phyloP scores from a whole-genome alignment of 352 stramenopile species.

The Blastocystis sp. region DNA sequence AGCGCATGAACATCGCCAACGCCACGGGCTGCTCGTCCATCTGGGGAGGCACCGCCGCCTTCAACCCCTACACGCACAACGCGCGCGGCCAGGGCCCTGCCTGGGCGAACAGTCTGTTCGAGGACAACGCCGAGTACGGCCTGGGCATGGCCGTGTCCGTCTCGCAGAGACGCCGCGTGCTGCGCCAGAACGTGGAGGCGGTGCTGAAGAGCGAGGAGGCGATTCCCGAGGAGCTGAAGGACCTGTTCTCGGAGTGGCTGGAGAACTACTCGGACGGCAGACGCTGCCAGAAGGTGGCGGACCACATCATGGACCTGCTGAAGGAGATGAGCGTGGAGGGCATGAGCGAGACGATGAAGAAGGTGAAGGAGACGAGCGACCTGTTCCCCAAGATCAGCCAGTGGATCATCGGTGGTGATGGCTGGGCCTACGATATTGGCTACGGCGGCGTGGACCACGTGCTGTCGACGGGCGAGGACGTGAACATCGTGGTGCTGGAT shows the following conservation, averaged over 20 bases:
- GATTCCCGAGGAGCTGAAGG: constrained; percentile 71
- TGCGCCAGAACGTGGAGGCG: constrained; percentile 73
- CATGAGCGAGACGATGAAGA: constrained; percentile 69
- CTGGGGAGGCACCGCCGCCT: constrained; percentile 75
- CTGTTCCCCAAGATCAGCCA: constrained; percentile 76
- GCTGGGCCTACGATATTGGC: constrained; percentile 77
- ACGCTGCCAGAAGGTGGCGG: constrained; percentile 74
- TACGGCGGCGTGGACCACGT: constrained; percentile 76
- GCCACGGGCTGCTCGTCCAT: constrained; percentile 75
- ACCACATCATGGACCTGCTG: constrained; percentile 70
- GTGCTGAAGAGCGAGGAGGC: constrained; percentile 52
- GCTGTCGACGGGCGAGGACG: constrained; percentile 75
- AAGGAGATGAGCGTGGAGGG: constrained; percentile 65
- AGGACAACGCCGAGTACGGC: constrained; percentile 76
- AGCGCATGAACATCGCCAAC: constrained; percentile 77
- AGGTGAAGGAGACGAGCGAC: constrained; percentile 74
- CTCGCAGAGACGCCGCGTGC: constrained; percentile 55
- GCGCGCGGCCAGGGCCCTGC: constrained; percentile 72
- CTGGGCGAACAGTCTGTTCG: constrained; percentile 75
- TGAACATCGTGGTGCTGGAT: constrained; percentile 76
- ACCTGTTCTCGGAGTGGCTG: constrained; percentile 75
- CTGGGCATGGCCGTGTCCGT: constrained; percentile 65
- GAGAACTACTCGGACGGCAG: constrained; percentile 75
- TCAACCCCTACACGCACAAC: constrained; percentile 74
- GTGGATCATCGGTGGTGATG: constrained; percentile 77